Evolutionary conservation across 768 basidiomycete genomes (phyloP), one percentile per base, ranked within the genome.

Genomic region (Naematelia aurantialba): DNA sequence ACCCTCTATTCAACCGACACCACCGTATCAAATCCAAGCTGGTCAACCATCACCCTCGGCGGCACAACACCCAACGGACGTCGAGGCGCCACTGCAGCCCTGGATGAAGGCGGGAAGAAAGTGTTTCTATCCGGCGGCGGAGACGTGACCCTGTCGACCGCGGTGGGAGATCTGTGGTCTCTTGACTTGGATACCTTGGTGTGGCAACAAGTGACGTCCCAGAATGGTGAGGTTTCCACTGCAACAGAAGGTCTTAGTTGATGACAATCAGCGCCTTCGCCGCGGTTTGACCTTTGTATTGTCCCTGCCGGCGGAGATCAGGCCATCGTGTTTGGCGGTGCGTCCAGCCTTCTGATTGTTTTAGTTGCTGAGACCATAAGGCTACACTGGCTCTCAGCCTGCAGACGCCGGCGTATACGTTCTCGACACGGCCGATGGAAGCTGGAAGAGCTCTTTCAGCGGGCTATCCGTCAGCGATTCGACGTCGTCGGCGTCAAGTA

Each of bases 101-200:
- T 59, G 56, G 52, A 39, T 31, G 55, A 53, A 29, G 76, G 80
- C 21, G 80, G 80, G 34, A 82, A 81, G 31, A 82, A 81, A 48
- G 78, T 89, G 21, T 76, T 91, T 56, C 84, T 93, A 14, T 88
- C 90, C 21, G 91, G 91, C 3, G 91, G 91, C 4, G 81, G 83
- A 26, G 84, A 88, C 67, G 82, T 81, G 3, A 69, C 58, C 34
- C 78, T 85, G 44, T 31, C 45, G 81, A 56, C 79, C 73, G 67
- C 60, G 3, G 59, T 60, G 4, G 64, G 52, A 5, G 75, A 76
- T 59, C 42, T 62, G 8, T 76, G 73, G 75, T 47, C 60, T 3
- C 56, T 76, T 31, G 66, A 76, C 51, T 45, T 72, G 51, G 51
- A 29, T 0, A 27, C 27, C 29, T 51, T 51, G 5, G 34, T 86